Percentiles rank a stretch among this genome's conserved stretches.
Conservation (phyloP, 108 stramenopile genomes). For the Skeletonema grethae region DNA sequence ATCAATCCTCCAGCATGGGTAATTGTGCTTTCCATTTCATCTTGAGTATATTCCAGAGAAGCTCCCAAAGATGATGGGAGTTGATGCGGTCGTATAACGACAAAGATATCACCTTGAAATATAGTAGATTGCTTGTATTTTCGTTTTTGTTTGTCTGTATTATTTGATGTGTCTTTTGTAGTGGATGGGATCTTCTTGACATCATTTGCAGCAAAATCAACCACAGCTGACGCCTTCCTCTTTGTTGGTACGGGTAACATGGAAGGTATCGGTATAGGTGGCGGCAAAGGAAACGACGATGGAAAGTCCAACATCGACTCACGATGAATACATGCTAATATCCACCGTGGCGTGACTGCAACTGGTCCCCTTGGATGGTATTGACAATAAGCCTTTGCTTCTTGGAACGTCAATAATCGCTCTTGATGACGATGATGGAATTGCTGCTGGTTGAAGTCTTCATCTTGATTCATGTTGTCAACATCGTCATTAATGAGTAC, state of each 20-base stretch:
- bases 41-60: neutral
- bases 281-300: neutral
- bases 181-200: neutral
- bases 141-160: neutral
- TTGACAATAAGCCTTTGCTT: constrained; percentile 44
- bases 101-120: constrained; percentile 68
- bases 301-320: neutral
- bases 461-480: constrained; percentile 39
- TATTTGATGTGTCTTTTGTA: neutral
- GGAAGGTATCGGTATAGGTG: constrained; percentile 8
- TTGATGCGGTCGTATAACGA: constrained; percentile 37
- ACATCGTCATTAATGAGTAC: constrained; percentile 63
- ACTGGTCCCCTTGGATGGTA: constrained; percentile 65
- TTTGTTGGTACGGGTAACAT: constrained; percentile 2
- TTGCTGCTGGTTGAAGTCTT: neutral
- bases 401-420: constrained; percentile 27
- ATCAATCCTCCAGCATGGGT: constrained; percentile 61
- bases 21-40: constrained; percentile 57
- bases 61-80: neutral
- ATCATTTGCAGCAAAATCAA: neutral
- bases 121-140: constrained; percentile 25
- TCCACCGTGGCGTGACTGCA: constrained; percentile 62
- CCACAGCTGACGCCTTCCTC: neutral
- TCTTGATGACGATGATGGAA: constrained; percentile 14
- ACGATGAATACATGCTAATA: constrained; percentile 47